A percentile compares a stretch with the other conserved stretches of the same genome.
phyloP scores from a whole-genome alignment of 208 protist genomes.

The Leishmania martiniquensis region DNA sequence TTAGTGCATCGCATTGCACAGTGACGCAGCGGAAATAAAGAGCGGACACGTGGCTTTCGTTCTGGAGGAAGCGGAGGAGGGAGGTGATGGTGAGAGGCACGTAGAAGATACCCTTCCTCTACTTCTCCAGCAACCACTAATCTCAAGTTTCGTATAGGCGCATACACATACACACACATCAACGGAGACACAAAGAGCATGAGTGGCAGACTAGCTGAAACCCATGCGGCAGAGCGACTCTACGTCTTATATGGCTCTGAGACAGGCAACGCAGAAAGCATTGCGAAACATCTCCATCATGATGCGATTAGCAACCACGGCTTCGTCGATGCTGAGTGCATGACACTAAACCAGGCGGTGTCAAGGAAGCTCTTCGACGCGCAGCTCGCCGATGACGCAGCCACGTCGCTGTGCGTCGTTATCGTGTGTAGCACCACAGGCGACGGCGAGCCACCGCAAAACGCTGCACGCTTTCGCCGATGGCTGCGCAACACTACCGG shows the following conservation, averaged over 20 bases:
- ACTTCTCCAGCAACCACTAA: too few relatives aligned
- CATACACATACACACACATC: too few relatives aligned
- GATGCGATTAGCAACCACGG: conserved; percentile 36
- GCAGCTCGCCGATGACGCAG: conserved; percentile 24
- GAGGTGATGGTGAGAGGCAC: too few relatives aligned
- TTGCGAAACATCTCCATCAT: conserved; percentile 55
- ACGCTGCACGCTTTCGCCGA: conserved; percentile 61
- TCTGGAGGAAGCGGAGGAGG: too few relatives aligned
- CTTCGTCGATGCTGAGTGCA: conserved; percentile 29
- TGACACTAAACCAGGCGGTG: conserved; percentile 46
- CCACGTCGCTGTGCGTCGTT: conserved; percentile 39
- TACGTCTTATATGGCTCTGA: conserved; percentile 67
- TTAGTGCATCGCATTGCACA: too few relatives aligned
- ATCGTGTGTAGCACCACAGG: conserved; percentile 82
- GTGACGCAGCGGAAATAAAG: too few relatives aligned
- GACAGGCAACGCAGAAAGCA: conserved; percentile 73
- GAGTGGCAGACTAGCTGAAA: conserved; percentile 12
- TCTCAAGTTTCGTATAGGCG: too few relatives aligned
- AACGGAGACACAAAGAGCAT: conserved; percentile 1
- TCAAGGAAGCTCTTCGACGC: conserved; percentile 41
- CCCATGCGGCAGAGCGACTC: conserved; percentile 21
- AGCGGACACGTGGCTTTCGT: too few relatives aligned
- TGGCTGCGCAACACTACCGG: conserved; percentile 55
- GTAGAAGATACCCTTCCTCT: too few relatives aligned
- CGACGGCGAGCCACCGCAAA: conserved; percentile 80